Evolutionary conservation across 768 basidiomycete genomes (phyloP), one percentile per base, ranked within the genome.

Genomic region (Russula brevipes): DNA sequence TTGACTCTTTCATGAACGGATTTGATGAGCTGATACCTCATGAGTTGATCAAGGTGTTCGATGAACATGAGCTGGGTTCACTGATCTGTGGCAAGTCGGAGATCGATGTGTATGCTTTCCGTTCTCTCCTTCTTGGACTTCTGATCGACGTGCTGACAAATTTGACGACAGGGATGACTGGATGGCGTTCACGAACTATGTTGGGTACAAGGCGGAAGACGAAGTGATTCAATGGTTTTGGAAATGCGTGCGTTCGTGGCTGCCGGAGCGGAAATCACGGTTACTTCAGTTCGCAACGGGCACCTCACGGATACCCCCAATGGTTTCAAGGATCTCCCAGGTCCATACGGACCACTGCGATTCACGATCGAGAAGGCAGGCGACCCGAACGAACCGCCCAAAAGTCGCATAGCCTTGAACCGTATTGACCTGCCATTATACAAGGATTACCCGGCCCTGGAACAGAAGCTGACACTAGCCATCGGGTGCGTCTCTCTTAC

Each of bases 141-240:
- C 41, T 9, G 11, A 19, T 16, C 30, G 39, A 24, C 31, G 10
- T n/a, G 39, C 49, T 57, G 49, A 64, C 53, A 57, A 57, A 44
- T 16, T 19, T 42, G 54, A 41, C 11, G 1, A 7, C 57, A 91
- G 90, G 67, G 94, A 98, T 67, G 96, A 97, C 74, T 98, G 97
- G 97, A 92, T 88, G 72, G 98, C 98, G 78, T 97, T 94, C 77
- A 99, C 97, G 42, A 96, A 98, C 73, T 98, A 98, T 77, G 88
- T 96, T 67, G 96, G 94, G 16, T 96, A 95, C 72, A 91, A 94
- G 76, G 86, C 91, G 76, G 89, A 87, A 70, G 94, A 96, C 72
- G 92, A 96, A 71, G 91, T 95, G 53, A 95, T 99, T 61, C 93
- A 98, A 72, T 99, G 97, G 97, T 99, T 99, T 88, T 99, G 97